A percentile compares a stretch with the other conserved stretches of the same genome.
phyloP scores from a whole-genome alignment of 495 filamentous ascomycete species.

The Xylaria intraflava region DNA sequence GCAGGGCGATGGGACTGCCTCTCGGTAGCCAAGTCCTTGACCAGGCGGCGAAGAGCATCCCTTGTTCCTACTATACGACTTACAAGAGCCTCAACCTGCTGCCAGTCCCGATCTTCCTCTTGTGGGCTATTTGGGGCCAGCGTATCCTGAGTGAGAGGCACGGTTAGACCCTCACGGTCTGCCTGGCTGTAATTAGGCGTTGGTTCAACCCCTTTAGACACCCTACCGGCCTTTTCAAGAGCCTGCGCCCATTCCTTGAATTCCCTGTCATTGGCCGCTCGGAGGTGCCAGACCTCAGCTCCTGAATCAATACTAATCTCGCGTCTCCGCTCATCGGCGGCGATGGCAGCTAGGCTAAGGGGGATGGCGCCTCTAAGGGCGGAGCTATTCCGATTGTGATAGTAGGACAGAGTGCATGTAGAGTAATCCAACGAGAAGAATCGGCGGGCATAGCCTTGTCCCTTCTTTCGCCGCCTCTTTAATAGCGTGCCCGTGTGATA shows the following conservation, averaged over 20 bases:
- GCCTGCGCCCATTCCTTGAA: conserved; percentile 83
- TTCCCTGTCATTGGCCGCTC: conserved; percentile 70
- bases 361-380: conserved; percentile 88
- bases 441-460: conserved; percentile 84
- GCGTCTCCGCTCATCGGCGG: conserved; percentile 73
- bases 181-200: conserved; percentile 23
- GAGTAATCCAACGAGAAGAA: conserved; percentile 94
- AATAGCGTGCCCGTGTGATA: conserved; percentile 77
- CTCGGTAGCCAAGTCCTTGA: conserved; percentile 72
- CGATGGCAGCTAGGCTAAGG: conserved; percentile 80
- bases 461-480: conserved; percentile 85
- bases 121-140: conserved; percentile 25
- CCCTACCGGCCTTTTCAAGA: conserved; percentile 67
- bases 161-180: conserved; percentile 12
- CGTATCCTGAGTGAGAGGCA: conserved; percentile 12
- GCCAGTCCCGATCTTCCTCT: conserved; percentile 77
- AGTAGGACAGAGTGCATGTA: conserved; percentile 88
- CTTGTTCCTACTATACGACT: conserved; percentile 77
- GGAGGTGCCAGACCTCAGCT: conserved; percentile 95
- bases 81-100: conserved; percentile 71
- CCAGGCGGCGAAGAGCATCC: conserved; percentile 78
- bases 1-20: conserved; percentile 30
- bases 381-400: conserved; percentile 85
- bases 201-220: conserved; percentile 42
- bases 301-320: conserved; percentile 97